Conservation (phyloP, 2,329 filamentous ascomycete genomes). For the Aspergillus melleus region DNA sequence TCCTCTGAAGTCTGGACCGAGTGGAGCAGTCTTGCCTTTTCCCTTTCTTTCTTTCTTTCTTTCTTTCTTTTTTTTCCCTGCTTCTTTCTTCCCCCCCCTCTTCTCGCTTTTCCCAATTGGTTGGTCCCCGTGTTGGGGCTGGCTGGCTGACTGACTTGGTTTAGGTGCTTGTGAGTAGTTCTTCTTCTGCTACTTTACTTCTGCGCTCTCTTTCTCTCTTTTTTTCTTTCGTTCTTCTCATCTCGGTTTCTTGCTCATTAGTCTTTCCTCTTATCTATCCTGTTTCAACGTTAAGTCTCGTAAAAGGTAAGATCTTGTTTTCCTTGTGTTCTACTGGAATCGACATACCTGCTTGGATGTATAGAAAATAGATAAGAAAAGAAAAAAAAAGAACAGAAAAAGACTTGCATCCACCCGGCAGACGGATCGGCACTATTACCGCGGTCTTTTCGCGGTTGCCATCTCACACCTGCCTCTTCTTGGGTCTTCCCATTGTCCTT, state of each 20-base stretch:
- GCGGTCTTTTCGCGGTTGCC: not conserved
- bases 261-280: not conserved
- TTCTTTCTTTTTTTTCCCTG: not conserved
- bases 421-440: not conserved
- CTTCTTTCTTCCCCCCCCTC: not conserved
- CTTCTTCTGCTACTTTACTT: not conserved
- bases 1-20: conserved; percentile 4
- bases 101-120: not conserved
- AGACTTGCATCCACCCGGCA: not conserved
- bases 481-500: not conserved
- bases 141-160: not conserved
- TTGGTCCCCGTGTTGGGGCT: not conserved
- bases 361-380: not conserved
- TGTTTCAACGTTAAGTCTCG: not conserved
- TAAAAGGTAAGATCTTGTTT: not conserved
- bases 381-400: not conserved
- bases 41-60: not conserved
- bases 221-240: no score
- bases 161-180: not conserved
- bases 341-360: not conserved
- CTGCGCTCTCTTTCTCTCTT: not conserved
- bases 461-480: not conserved
- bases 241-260: no score
- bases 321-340: not conserved
- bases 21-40: conserved; percentile 4